These are phyloP conservation scores for Thraustochytrium sp. DNA, from an alignment of 352 stramenopile genomes.

Conservation along the genomic window DNA sequence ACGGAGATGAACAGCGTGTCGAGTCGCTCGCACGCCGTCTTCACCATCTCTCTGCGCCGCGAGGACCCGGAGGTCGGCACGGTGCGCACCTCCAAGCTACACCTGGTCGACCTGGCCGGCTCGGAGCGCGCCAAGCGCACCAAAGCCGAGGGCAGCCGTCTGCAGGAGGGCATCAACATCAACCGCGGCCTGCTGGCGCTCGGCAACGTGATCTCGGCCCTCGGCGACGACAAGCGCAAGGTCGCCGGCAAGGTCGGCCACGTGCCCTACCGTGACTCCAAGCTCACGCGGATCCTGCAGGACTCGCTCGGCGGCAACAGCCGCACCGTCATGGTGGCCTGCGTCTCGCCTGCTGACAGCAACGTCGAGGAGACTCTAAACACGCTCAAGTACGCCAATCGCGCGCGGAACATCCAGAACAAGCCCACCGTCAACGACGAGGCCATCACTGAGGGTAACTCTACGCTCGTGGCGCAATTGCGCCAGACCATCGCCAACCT, in stretches of 20 bases:
- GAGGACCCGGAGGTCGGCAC: constrained; percentile 23
- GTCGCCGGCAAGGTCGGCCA: constrained; percentile 52
- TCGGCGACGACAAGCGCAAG: constrained; percentile 42
- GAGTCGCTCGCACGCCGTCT: constrained; percentile 47
- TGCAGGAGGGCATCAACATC: constrained; percentile 91
- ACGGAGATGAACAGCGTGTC: constrained; percentile 49
- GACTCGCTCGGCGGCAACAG: constrained; percentile 89
- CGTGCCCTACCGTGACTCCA: constrained; percentile 93
- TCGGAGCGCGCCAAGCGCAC: constrained; percentile 88
- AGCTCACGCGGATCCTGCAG: constrained; percentile 86
- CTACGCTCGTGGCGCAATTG: constrained; percentile 11
- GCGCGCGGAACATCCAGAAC: constrained; percentile 95
- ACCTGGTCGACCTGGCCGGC: constrained; percentile 89
- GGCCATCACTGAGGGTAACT: constrained; percentile 49
- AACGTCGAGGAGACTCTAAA: constrained; percentile 92
- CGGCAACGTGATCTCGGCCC: constrained; percentile 59
- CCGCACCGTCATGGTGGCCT: constrained; percentile 92
- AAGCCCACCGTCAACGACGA: constrained; percentile 90
- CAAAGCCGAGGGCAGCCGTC: constrained; percentile 69
- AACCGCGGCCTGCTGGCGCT: constrained; percentile 62
- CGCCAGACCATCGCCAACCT: not conserved
- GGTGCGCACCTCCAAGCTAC: constrained; percentile 63
- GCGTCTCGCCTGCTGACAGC: constrained; percentile 84
- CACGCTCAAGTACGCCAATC: constrained; percentile 90
- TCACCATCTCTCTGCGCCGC: constrained; percentile 45